phyloP scores from a whole-genome alignment of 495 filamentous ascomycete genomes.

The Lepidopterella palustris region DNA sequence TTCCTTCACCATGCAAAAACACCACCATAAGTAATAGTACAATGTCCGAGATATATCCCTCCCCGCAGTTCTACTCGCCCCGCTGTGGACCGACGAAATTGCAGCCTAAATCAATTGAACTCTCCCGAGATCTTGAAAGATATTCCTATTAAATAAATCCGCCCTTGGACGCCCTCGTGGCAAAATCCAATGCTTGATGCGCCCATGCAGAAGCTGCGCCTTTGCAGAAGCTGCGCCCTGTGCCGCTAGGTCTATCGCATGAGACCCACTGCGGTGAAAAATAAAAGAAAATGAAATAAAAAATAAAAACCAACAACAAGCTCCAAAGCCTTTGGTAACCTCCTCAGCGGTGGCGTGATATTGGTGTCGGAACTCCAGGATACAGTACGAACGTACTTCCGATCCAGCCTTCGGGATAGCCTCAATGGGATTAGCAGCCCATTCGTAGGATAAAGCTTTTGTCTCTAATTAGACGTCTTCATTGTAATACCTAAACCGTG shows the following conservation, averaged over 20 bases:
- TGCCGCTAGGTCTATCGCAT: background rate
- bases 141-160: background rate
- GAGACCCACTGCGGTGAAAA: constrained; percentile 1
- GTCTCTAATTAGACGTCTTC: no score
- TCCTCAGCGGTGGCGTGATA: no score
- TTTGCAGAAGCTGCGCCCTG: background rate
- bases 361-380: no score
- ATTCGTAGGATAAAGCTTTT: no score
- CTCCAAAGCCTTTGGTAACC: no score
- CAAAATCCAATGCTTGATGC: background rate
- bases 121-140: background rate
- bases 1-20: background rate
- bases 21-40: background rate
- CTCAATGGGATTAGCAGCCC: no score
- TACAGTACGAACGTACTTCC: no score
- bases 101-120: background rate
- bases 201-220: background rate
- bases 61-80: background rate
- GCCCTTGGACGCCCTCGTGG: background rate
- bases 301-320: no score
- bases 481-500: no score
- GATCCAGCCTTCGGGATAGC: no score
- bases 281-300: background rate
- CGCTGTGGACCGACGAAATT: background rate
- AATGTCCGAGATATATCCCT: background rate